Evolutionary conservation across 192 early-diverging fungal species (phyloP), one percentile per base, ranked within the genome.

Genomic region (Allomyces javanicus): DNA sequence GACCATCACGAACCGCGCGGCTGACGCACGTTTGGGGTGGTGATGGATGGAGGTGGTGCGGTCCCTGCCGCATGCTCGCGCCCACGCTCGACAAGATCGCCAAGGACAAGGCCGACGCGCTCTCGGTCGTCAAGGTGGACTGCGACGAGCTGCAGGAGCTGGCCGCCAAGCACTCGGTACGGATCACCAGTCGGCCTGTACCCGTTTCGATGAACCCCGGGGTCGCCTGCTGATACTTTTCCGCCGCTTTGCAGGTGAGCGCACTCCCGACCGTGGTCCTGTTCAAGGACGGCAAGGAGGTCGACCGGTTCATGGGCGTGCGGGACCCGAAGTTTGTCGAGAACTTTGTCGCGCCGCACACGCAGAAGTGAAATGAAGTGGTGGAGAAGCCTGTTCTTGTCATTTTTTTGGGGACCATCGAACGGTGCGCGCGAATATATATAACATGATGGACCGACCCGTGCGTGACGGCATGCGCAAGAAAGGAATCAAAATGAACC

Each of bases 41-140:
- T 4, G 26, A 27, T 27, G 45, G 45, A 50, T 14, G 12, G 61
- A 78, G 76, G 61, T 79, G 77, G 77, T 79, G 77, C 61, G 77
- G 77, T 24, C 77, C 77, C 6, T 79, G 77, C 70, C 65, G 69
- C 4, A 62, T 73, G 40, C 64, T 79, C 40, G 71, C 75, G 9
- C 75, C 75, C 4, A 45, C 66, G 22, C 67, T 79, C 33, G 58
- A 68, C 23, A 65, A 77, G 45, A 63, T 65, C 4, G 70, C 75
- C 43, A 33, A 63, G 23, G 68, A 65, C 22, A 43, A 71, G 33
- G 68, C 62, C 12, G 73, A 79, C 58, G 67, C 73, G 3, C 62
- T 76, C 26, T 1, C 50, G 50, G 65, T 79, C 25, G 73, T 79
- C 63, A 79, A 79, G 55, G 68, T 79, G 12, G 66, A 79, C 55